A percentile compares a stretch with the other conserved stretches of the same genome.
Conservation (phyloP, 2,329 filamentous ascomycete species). For the Fusarium graminum region DNA sequence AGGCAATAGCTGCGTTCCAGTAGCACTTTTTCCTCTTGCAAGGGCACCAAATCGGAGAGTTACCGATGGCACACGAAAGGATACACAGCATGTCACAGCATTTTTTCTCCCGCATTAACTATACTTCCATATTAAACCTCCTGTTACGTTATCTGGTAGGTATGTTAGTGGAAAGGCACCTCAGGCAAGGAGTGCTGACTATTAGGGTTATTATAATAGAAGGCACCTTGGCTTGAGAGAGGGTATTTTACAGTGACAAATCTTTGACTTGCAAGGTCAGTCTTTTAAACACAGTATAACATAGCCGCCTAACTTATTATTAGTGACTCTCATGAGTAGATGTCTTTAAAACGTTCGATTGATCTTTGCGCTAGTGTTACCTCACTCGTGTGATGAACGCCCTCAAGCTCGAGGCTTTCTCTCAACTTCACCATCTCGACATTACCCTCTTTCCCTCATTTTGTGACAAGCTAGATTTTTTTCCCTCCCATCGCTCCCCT, state of each 20-base stretch:
- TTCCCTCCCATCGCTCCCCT: conserved; percentile 10
- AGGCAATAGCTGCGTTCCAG: conserved; percentile 15
- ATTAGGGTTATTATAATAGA: not conserved
- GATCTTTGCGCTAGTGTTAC: conserved; percentile 36
- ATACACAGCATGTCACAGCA: conserved; percentile 18
- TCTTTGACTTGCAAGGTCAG: not conserved
- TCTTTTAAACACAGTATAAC: not conserved
- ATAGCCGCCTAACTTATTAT: not conserved
- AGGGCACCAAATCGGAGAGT: conserved; percentile 18
- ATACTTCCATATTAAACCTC: not conserved
- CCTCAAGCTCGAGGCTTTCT: conserved; percentile 12
- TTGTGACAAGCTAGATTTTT: conserved; percentile 1
- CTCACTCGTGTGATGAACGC: conserved; percentile 24
- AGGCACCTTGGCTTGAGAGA: not conserved
- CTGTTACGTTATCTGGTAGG: too few species aligned
- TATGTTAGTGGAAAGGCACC: too few species aligned
- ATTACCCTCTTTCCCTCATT: conserved; percentile 3
- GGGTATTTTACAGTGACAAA: not conserved
- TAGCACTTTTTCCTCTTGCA: conserved; percentile 6
- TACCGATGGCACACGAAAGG: conserved; percentile 18
- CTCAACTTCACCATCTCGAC: conserved; percentile 1
- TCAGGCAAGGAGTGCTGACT: too few species aligned
- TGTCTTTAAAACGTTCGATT: conserved; percentile 9
- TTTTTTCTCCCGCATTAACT: conserved; percentile 1
- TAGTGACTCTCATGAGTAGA: not conserved